Base-by-base conservation (phyloP, 768 basidiomycete genomes). In the Rhizopogon vulgaris region DNA sequence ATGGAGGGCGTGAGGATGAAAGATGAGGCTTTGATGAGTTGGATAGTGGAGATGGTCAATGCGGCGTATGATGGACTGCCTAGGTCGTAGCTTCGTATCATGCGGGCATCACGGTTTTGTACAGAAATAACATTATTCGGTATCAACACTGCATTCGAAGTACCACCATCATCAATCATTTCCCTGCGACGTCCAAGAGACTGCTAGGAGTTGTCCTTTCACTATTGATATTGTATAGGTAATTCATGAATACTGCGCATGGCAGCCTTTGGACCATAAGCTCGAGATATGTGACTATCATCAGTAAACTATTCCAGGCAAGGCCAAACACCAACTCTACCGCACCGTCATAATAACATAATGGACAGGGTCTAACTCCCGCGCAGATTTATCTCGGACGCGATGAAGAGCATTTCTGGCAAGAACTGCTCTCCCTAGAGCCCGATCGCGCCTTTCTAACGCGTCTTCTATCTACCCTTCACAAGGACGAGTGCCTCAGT, bases 1-100 rank as follows among this genome's bases (percentile, higher is more conserved):
- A 58, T 92, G 70, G 80, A 85, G 56, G 76, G 73, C 30, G 80
- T 92, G 12, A 73, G 78, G 59, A 77, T 90, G 52, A 75, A 75
- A 45, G 85, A 90, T 59, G 82, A 87, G 41, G 69, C 66, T 4
- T 68, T 84, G 58, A 78, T 75, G 69, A 71, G 71, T 34, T 83
- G 82, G 82, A 71, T 83, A 24, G 70, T 71, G 15, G 82, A 83
- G 63, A 83, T 83, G 79, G 69, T 82, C 12, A 75, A 79, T 50
- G 78, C 75, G 58, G 76, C 52, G 49, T 75, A 63, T 34, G 65
- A 67, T 9, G 65, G 65, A n/a, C 37, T 69, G 17, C 27, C 67
- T 48, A 57, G 67, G 57, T 53, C 52, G 38, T 67, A 46, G 32
- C 15, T 34, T 34, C 2, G 18, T 46, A 24, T 24, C 18, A 34